Evolutionary conservation across 2,329 filamentous ascomycete species (phyloP).

Genomic region (Fusarium tupiense): DNA sequence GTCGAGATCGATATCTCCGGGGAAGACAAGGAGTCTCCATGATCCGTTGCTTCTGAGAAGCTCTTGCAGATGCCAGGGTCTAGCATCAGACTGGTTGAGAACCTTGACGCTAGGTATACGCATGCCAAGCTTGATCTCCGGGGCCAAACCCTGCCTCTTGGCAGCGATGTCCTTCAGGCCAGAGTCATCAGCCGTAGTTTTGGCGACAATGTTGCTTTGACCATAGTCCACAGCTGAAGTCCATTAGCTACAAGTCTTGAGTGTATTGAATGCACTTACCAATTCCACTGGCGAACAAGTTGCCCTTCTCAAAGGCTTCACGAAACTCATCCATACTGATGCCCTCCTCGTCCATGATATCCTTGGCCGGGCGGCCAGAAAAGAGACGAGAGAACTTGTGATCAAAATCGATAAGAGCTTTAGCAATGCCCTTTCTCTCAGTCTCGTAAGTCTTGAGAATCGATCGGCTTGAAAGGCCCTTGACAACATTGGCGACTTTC

Average conservation of each 20-base stretch:
- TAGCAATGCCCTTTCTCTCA: slow-evolving; percentile 68
- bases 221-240: slow-evolving; percentile 20
- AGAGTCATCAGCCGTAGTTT: background rate
- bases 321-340: slow-evolving; percentile 72
- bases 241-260: background rate
- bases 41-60: slow-evolving; percentile 50
- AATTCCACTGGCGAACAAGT: slow-evolving; percentile 47
- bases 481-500: slow-evolving; percentile 61
- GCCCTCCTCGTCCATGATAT: slow-evolving; percentile 69
- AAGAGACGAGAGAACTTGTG: slow-evolving; percentile 66
- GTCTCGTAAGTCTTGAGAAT: slow-evolving; percentile 61
- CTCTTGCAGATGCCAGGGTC: slow-evolving; percentile 69
- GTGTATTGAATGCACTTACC: background rate
- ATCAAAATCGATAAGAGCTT: slow-evolving; percentile 73
- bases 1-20: background rate
- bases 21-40: slow-evolving; percentile 65
- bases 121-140: slow-evolving; percentile 59
- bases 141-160: slow-evolving; percentile 46
- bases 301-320: slow-evolving; percentile 67
- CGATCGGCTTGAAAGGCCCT: slow-evolving; percentile 52
- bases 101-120: slow-evolving; percentile 69
- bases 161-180: background rate
- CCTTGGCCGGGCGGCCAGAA: slow-evolving; percentile 60
- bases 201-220: slow-evolving; percentile 24
- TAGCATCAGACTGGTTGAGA: slow-evolving; percentile 64